Base-by-base conservation (phyloP, 2,329 filamentous ascomycete genomes). In the Fusarium sp. region DNA sequence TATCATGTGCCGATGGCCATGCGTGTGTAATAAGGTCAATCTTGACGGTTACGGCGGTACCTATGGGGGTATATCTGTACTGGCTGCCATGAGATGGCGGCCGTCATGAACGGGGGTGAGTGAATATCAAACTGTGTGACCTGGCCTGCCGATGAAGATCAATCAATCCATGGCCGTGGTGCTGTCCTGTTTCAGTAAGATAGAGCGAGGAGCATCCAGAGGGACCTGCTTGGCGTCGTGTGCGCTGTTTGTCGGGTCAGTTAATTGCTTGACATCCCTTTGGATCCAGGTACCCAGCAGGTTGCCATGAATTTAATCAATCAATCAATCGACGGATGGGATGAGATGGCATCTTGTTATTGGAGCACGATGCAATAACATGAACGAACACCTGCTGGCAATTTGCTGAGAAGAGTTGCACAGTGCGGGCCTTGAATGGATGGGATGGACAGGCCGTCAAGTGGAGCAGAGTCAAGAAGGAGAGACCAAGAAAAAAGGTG, bases 181-280 rank as follows among this genome's bases (percentile, higher is more conserved):
- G 72, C 54, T 75, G 58, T 57, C 48, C 48, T 73, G 72, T 74
- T 75, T 75, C 69, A 74, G 69, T 69, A 70, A 73, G 65, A 75
- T 61, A 63, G 62, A 60, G 37, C 34, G 67, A 76, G 60, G 66
- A 68, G 74, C 52, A 32, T 39, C 54, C 63, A 30, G 50, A 25
- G 64, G 59, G 20, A 45, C 37, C 41, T 61, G 56, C 34, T 63
- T 32, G 16, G 41, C 69, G 32, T 34, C 37, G 32, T 20, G 34
- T 54, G 25, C 18, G 35, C 16, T 57, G 50, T 64, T 35, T 64
- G 61, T 43, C 61, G 50, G 48, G 61, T 57, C 61, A 64, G 41
- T 48, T 45, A 48, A 25, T 57, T 57, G 59, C 48, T 67, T 48
- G 25, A 25, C 30, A 35, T 64, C 34, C 48, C 23, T 10, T 50